A percentile compares a stretch with the other conserved stretches of the same genome.
These are phyloP conservation scores for Mortierella sp. DNA, from an alignment of 371 early-diverging fungal species.

Conservation along the genomic window DNA sequence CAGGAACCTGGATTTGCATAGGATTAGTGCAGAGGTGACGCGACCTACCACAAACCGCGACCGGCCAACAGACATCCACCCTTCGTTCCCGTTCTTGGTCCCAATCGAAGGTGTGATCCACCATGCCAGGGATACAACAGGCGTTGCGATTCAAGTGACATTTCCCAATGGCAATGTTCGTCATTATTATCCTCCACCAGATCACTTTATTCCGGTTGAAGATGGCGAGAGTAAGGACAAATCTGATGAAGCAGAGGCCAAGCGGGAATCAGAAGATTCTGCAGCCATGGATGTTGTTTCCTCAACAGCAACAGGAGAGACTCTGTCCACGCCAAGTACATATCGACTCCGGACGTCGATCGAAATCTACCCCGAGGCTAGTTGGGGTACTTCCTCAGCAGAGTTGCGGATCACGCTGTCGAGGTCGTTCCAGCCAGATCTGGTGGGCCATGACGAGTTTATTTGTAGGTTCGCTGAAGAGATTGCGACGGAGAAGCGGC, in stretches of 20 bases:
- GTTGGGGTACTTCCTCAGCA: constrained; percentile 38
- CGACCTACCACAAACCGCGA: constrained; percentile 42
- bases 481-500: constrained; percentile 35
- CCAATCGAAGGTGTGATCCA: constrained; percentile 46
- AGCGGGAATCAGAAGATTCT: neutral
- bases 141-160: constrained; percentile 49
- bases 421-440: constrained; percentile 49
- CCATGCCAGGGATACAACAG: constrained; percentile 29
- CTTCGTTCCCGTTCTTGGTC: constrained; percentile 50
- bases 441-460: constrained; percentile 55
- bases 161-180: constrained; percentile 45
- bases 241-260: neutral
- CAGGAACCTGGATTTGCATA: constrained; percentile 17
- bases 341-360: constrained; percentile 52
- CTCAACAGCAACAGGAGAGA: neutral
- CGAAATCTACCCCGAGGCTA: constrained; percentile 48
- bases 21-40: constrained; percentile 40
- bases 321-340: neutral
- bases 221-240: constrained; percentile 16
- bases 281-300: neutral
- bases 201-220: constrained; percentile 43
- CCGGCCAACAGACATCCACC: constrained; percentile 45
- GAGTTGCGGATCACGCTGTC: constrained; percentile 50
- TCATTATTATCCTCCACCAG: constrained; percentile 51
- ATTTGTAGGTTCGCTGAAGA: constrained; percentile 58